Conservation (phyloP, 2,329 filamentous ascomycete genomes). For the Fusarium sp. region DNA sequence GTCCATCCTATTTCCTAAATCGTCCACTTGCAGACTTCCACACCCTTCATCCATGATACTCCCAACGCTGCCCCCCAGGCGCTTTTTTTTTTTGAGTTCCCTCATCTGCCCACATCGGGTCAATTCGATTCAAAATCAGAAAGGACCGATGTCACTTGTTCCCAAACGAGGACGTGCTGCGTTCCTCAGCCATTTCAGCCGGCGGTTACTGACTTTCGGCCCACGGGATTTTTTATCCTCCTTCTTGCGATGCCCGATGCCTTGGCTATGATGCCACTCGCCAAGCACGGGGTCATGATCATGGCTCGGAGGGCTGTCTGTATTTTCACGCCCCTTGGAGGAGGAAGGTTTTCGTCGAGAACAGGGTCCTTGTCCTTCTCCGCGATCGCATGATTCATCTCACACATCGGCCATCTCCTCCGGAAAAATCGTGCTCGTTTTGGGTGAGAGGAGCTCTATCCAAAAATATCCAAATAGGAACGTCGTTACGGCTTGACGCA, state of each 20-base stretch:
- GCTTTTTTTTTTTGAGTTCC: slow-evolving; percentile 11
- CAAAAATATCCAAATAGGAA: slow-evolving; percentile 20
- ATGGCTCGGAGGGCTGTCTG: background rate
- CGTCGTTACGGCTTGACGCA: slow-evolving; percentile 32
- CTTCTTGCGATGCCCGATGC: slow-evolving; percentile 12
- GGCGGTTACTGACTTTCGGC: slow-evolving; percentile 15
- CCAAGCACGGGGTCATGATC: slow-evolving; percentile 5
- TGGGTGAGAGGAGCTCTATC: background rate
- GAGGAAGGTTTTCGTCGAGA: slow-evolving; percentile 3
- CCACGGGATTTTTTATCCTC: slow-evolving; percentile 16
- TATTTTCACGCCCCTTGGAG: slow-evolving; percentile 25
- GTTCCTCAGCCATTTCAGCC: slow-evolving; percentile 5
- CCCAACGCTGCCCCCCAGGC: slow-evolving; percentile 4
- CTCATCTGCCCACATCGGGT: slow-evolving; percentile 36
- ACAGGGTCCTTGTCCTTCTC: slow-evolving; percentile 7
- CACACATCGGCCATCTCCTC: slow-evolving; percentile 1
- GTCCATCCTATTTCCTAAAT: slow-evolving; percentile 45
- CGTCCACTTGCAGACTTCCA: slow-evolving; percentile 44
- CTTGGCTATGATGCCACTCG: slow-evolving; percentile 26
- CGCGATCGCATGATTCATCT: background rate
- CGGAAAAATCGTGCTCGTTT: background rate
- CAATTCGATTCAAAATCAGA: slow-evolving; percentile 28
- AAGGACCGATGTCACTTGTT: slow-evolving; percentile 32
- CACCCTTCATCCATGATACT: slow-evolving; percentile 41
- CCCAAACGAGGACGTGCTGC: slow-evolving; percentile 25